phyloP scores from a whole-genome alignment of 345 rosid genomes.

The Litchi chinensis region DNA sequence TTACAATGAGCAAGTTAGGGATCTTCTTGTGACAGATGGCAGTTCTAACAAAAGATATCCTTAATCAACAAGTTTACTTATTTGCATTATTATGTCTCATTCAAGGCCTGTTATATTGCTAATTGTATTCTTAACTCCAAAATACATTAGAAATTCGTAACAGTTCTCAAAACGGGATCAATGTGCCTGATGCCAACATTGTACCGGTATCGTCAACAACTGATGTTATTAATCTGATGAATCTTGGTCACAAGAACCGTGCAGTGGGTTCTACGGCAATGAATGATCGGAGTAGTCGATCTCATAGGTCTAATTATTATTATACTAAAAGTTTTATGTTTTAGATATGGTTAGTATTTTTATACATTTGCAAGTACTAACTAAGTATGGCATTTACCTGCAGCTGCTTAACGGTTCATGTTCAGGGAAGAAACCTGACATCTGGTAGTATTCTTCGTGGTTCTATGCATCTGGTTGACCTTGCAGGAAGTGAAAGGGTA shows the following conservation, averaged over 20 bases:
- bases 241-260: conserved; percentile 81
- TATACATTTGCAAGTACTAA: conserved; percentile 19
- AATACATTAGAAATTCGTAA: conserved; percentile 86
- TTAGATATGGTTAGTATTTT: neutral
- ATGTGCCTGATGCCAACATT: conserved; percentile 90
- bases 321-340: neutral
- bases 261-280: conserved; percentile 84
- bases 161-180: conserved; percentile 81
- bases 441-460: conserved; percentile 72
- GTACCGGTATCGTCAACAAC: conserved; percentile 75
- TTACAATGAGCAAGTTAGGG: conserved; percentile 96
- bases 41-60: conserved; percentile 83
- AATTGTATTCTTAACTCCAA: conserved; percentile 42
- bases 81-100: conserved; percentile 6
- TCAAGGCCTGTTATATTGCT: neutral
- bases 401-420: conserved; percentile 96
- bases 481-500: conserved; percentile 96
- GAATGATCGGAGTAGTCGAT: conserved; percentile 97
- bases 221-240: conserved; percentile 86
- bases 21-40: conserved; percentile 82
- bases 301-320: conserved; percentile 68
- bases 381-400: conserved; percentile 21
- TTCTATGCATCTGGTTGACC: conserved; percentile 94
- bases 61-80: conserved; percentile 27
- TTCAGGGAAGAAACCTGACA: conserved; percentile 82